A percentile compares a stretch with the other conserved stretches of the same genome.
Conservation (phyloP, 2,329 filamentous ascomycete genomes). For the Claviceps digitariae region DNA sequence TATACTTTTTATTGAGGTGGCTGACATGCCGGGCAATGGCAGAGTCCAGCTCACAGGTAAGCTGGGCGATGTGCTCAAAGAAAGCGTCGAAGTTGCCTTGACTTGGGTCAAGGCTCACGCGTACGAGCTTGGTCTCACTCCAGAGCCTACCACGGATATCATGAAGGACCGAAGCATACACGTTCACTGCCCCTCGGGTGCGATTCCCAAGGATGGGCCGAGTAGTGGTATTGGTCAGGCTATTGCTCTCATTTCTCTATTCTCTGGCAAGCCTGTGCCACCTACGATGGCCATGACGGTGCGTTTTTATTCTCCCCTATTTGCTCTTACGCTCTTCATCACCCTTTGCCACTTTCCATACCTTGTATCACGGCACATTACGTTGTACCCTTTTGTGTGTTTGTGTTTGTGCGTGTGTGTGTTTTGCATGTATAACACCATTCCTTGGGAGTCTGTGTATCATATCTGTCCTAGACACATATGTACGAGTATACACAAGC, state of each 20-base stretch:
- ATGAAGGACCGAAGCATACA: conserved; percentile 93
- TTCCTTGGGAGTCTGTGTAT: not conserved
- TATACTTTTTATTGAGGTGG: conserved; percentile 96
- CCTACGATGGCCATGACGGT: conserved; percentile 92
- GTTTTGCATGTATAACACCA: not conserved
- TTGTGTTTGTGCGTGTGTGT: too few species aligned
- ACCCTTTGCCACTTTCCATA: not conserved
- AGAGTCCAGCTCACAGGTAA: conserved; percentile 92
- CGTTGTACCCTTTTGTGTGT: too few species aligned
- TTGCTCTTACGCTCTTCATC: too few species aligned
- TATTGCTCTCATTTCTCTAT: conserved; percentile 81
- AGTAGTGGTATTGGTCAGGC: conserved; percentile 88
- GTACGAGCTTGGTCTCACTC: conserved; percentile 73
- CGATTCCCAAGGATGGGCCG: conserved; percentile 85
- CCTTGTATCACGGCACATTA: not conserved
- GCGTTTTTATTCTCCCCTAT: conserved; percentile 16
- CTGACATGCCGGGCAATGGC: conserved; percentile 89
- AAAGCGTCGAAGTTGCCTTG: conserved; percentile 89
- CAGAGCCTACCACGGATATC: conserved; percentile 73
- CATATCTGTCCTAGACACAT: not conserved
- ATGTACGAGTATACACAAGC: not conserved
- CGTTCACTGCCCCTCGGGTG: conserved; percentile 88
- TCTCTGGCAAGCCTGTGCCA: conserved; percentile 73
- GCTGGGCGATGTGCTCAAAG: conserved; percentile 90
- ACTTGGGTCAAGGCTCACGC: conserved; percentile 97